phyloP scores from a whole-genome alignment of 495 filamentous ascomycete species.

The Tuber umbilicatum region DNA sequence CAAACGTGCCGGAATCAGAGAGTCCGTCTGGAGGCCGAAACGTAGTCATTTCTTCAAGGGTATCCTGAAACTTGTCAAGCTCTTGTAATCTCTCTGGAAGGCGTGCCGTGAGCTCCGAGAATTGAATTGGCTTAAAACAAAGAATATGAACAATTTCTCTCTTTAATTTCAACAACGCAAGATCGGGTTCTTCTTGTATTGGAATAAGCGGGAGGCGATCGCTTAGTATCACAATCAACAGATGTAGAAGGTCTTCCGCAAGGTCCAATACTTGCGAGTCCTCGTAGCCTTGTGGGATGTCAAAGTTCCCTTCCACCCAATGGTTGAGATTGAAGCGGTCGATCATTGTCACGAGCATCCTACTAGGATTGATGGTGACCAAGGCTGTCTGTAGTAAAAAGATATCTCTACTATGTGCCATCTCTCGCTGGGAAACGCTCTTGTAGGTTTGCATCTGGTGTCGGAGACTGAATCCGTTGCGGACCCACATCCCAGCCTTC shows the following conservation, averaged over 20 bases:
- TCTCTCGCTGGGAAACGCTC: conserved; percentile 76
- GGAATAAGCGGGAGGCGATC: conserved; percentile 76
- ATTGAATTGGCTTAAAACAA: conserved; percentile 91
- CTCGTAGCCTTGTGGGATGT: conserved; percentile 63
- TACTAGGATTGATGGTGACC: conserved; percentile 73
- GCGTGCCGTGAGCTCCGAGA: conserved; percentile 75
- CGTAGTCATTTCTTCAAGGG: conserved; percentile 79
- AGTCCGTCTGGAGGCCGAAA: conserved; percentile 87
- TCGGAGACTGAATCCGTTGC: conserved; percentile 88
- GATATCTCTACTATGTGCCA: conserved; percentile 89
- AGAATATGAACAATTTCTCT: conserved; percentile 88
- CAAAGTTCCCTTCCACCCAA: conserved; percentile 82
- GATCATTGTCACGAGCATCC: conserved; percentile 80
- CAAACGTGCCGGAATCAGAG: conserved; percentile 86
- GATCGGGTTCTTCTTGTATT: conserved; percentile 57
- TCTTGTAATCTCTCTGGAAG: conserved; percentile 82
- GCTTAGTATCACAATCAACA: conserved; percentile 82
- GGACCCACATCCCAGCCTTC: conserved; percentile 97
- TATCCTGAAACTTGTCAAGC: conserved; percentile 65
- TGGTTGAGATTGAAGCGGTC: conserved; percentile 81
- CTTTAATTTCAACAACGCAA: conserved; percentile 65
- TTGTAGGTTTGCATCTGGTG: conserved; percentile 92
- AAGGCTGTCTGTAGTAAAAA: conserved; percentile 87
- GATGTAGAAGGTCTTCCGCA: conserved; percentile 88
- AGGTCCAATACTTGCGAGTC: conserved; percentile 82